Evolutionary conservation across 1,139 yeast species (phyloP).

Genomic region (Candida tropicalis): DNA sequence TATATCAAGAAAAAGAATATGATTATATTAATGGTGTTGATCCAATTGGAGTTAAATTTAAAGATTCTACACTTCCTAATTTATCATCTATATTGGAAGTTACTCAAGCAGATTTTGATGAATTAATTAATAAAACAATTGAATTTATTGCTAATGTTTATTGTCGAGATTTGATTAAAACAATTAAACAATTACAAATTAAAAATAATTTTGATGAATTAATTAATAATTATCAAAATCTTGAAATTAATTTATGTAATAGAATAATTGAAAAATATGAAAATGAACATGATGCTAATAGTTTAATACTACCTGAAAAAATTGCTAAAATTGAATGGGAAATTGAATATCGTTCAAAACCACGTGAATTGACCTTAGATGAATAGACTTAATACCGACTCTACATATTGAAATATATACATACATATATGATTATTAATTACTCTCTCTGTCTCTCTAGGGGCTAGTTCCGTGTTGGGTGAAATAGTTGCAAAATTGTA

Average conservation of each 20-base stretch:
- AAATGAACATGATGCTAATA: constrained; percentile 8
- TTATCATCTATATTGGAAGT: constrained; percentile 7
- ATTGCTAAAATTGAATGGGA: constrained; percentile 16
- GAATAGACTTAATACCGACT: not conserved
- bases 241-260: constrained; percentile 5
- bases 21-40: constrained; percentile 31
- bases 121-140: constrained; percentile 2
- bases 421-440: not conserved
- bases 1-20: constrained; percentile 27
- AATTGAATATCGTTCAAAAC: constrained; percentile 1
- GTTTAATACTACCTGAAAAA: constrained; percentile 17
- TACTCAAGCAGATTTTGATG: constrained; percentile 2
- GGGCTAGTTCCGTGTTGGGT: too few relatives aligned
- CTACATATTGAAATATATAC: not conserved
- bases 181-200: not conserved
- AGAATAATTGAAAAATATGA: constrained; percentile 13
- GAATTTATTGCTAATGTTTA: constrained; percentile 5
- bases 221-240: constrained; percentile 9
- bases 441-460: too few relatives aligned
- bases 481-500: too few relatives aligned
- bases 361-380: constrained; percentile 7
- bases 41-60: constrained; percentile 22
- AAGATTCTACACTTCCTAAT: constrained; percentile 6
- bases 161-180: not conserved
- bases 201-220: constrained; percentile 11